These are phyloP conservation scores for Pythium coloratum DNA, from an alignment of 352 stramenopile genomes.

Conservation along the genomic window DNA sequence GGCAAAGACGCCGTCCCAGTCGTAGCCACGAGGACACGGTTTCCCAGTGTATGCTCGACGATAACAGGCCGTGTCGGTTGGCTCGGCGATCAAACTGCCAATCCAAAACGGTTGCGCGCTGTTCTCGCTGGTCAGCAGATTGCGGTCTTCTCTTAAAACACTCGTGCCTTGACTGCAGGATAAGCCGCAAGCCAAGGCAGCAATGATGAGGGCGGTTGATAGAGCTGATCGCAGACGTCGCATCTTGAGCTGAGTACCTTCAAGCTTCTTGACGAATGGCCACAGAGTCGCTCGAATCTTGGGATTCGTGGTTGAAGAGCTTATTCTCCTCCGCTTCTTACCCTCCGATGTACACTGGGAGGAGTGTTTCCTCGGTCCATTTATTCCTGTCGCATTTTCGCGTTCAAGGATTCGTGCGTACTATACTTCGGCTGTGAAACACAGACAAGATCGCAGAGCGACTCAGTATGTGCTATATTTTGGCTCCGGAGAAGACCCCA, in stretches of 20 bases:
- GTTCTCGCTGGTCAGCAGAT: background rate
- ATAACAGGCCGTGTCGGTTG: slow-evolving; percentile 46
- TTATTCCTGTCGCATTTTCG: background rate
- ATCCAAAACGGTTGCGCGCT: background rate
- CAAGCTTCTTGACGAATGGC: background rate
- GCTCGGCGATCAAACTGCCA: slow-evolving; percentile 17
- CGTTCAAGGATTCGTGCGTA: background rate
- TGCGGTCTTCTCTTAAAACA: background rate
- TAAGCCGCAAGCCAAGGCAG: background rate
- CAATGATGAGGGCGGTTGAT: background rate
- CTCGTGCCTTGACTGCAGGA: background rate
- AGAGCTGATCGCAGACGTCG: background rate
- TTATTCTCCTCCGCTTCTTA: background rate
- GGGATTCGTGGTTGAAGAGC: background rate
- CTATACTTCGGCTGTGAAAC: background rate
- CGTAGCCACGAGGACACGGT: slow-evolving; percentile 44
- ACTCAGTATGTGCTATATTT: background rate
- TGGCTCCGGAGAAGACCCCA: background rate
- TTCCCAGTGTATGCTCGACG: slow-evolving; percentile 42
- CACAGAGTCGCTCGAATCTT: background rate
- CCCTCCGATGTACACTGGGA: background rate
- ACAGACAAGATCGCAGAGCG: background rate
- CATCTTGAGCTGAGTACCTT: background rate
- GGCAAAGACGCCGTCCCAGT: slow-evolving; percentile 42
- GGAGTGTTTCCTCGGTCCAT: background rate